Evolutionary conservation across 352 stramenopile species (phyloP), one percentile per base, ranked within the genome.

Genomic region (Phytophthora tentaculata): DNA sequence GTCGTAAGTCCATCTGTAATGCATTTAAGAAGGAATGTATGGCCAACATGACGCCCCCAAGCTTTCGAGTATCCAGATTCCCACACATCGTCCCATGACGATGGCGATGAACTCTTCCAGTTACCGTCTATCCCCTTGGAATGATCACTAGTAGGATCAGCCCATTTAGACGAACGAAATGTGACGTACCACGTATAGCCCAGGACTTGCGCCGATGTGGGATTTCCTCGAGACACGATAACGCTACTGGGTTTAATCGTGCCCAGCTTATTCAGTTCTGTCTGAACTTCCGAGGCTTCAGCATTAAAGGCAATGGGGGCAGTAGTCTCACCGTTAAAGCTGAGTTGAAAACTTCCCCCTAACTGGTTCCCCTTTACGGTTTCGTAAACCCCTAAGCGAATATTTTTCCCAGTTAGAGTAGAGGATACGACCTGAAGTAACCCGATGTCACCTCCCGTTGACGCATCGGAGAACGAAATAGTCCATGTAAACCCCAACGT

Each of bases 31-130:
- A 64, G 51, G 14, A 85, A 73, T 43, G 98, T 82, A 32, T 96
- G 86, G 0, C 97, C 97, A 3, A 98, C 94, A 61, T 99, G 98
- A 17, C 96, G 96, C 0, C 97, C 97, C 97, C 97, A 99, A 5
- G 92, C 93, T 69, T 98, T 98, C 2, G 95, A 98, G 76, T 98
- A 98, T 0, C 90, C 89, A 0, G 91, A 94, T 24, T 89, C 86
- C 97, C 97, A 99, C 20, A 92, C 92, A 58, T 98, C 95, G 37
- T 86, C 84, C 80, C 87, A 97, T 26, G 73, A 77, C 0, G 88
- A 85, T 17, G 45, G 44, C 2, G 80, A 67, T 9, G 81, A 45
- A 17, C 96, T 95, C 59, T 96, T 85, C 95, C 97, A 99, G 62
- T 98, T 99, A 8, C 96, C 96, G 17, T 90, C 71, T 53, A 94